These are phyloP conservation scores for Syzygium syzygioides DNA, from an alignment of 441 rosid genomes.

Conservation along the genomic window DNA sequence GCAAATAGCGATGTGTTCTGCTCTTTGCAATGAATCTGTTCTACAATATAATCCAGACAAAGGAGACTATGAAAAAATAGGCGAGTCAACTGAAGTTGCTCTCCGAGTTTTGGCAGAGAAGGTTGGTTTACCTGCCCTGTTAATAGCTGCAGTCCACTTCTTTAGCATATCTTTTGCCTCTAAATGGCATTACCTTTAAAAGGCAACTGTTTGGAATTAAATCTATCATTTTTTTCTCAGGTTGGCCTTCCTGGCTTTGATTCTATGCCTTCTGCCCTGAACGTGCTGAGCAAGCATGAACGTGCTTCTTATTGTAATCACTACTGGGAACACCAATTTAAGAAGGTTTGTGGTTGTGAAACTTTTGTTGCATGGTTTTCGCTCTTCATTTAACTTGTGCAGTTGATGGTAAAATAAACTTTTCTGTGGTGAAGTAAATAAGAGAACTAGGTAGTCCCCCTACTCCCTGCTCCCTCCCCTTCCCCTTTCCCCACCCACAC, in stretches of 20 bases:
- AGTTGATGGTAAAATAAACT: background rate
- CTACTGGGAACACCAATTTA: conserved; percentile 92
- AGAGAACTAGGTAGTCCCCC: background rate
- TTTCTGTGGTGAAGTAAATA: background rate
- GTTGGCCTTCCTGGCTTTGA: conserved; percentile 99
- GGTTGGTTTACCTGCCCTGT: conserved; percentile 39
- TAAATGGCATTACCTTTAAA: conserved; percentile 1
- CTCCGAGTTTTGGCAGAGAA: conserved; percentile 92
- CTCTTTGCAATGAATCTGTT: conserved; percentile 93
- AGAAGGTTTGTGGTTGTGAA: conserved; percentile 58
- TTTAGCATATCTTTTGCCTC: background rate
- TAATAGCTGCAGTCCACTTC: background rate
- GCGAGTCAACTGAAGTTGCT: conserved; percentile 99
- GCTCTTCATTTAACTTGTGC: background rate
- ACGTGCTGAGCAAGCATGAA: conserved; percentile 91
- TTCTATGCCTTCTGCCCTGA: conserved; percentile 91
- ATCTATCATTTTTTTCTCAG: conserved; percentile 41
- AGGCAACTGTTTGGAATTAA: conserved; percentile 8
- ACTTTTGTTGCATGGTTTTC: background rate
- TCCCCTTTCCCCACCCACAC: fast-evolving
- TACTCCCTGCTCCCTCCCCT: background rate
- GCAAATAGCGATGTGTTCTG: conserved; percentile 92
- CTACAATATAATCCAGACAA: conserved; percentile 98
- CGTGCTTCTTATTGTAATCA: conserved; percentile 99
- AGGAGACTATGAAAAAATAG: conserved; percentile 88